Evolutionary conservation across 441 rosid species (phyloP).

Genomic region (Corymbia citriodora): DNA sequence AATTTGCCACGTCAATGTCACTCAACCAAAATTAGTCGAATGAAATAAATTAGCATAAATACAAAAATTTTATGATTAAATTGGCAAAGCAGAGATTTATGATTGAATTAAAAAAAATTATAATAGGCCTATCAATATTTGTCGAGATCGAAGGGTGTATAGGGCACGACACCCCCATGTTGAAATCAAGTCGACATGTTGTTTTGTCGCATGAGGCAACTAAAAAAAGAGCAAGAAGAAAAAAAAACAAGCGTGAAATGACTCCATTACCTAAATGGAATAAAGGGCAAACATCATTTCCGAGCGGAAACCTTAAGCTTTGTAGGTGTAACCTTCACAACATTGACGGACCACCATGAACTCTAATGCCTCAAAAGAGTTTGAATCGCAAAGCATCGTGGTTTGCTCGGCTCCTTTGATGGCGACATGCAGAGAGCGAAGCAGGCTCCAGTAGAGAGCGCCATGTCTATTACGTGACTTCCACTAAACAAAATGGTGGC

Average conservation of each 20-base stretch:
- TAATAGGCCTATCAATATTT: background rate
- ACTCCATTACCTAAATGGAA: background rate
- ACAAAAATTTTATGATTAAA: no score
- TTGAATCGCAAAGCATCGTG: background rate
- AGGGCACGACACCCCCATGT: no score
- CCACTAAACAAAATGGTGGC: background rate
- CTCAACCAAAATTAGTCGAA: no score
- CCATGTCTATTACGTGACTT: background rate
- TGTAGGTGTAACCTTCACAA: background rate
- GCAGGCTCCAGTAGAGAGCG: background rate
- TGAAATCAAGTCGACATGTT: background rate
- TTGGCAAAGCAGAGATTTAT: no score
- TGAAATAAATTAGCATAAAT: no score
- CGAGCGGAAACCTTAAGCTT: background rate
- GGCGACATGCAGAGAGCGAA: background rate
- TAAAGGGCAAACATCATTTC: background rate
- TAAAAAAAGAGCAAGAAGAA: background rate
- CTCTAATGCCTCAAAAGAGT: background rate
- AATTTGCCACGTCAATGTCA: no score
- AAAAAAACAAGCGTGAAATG: background rate
- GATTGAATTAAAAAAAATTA: no score
- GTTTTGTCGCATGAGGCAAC: background rate
- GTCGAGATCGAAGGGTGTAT: fast-evolving
- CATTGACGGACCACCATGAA: background rate
- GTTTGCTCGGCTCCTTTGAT: background rate